phyloP scores from a whole-genome alignment of 2,329 filamentous ascomycete genomes.

The Clathrospora elynae region DNA sequence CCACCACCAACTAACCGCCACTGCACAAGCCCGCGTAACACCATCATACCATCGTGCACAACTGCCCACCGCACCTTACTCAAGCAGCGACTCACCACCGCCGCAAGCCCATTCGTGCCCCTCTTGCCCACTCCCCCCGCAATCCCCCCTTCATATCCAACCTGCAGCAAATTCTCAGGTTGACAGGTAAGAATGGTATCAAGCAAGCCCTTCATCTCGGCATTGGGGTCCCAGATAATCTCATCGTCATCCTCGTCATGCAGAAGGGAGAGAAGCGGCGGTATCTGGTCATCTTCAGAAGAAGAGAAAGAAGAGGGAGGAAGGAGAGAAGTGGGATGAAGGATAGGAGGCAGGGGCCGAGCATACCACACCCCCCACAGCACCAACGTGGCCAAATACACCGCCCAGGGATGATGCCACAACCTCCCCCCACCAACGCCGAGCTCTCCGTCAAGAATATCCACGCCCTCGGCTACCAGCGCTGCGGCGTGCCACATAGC shows the following conservation, averaged over 20 bases:
- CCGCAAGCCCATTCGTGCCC: constrained; percentile 59
- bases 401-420: constrained; percentile 67
- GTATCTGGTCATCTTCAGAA: constrained; percentile 1
- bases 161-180: constrained; percentile 43
- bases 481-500: constrained; percentile 61
- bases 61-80: constrained; percentile 66
- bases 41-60: constrained; percentile 65
- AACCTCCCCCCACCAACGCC: constrained; percentile 54
- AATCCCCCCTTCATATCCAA: constrained; percentile 30
- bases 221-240: constrained; percentile 57
- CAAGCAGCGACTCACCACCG: constrained; percentile 61
- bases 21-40: constrained; percentile 53
- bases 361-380: constrained; percentile 64
- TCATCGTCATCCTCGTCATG: constrained; percentile 56
- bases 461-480: constrained; percentile 58
- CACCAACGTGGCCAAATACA: constrained; percentile 64
- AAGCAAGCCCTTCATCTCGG: constrained; percentile 56
- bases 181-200: constrained; percentile 49
- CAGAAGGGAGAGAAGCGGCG: constrained; percentile 6
- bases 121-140: constrained; percentile 53
- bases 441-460: constrained; percentile 49
- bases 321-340: too few relatives aligned
- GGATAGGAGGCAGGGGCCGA: constrained; percentile 22
- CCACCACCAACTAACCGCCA: constrained; percentile 46
- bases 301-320: too few relatives aligned